A percentile compares a stretch with the other conserved stretches of the same genome.
Conservation (phyloP, 805 yeast genomes). For the Metschnikowia santaceciliae region DNA sequence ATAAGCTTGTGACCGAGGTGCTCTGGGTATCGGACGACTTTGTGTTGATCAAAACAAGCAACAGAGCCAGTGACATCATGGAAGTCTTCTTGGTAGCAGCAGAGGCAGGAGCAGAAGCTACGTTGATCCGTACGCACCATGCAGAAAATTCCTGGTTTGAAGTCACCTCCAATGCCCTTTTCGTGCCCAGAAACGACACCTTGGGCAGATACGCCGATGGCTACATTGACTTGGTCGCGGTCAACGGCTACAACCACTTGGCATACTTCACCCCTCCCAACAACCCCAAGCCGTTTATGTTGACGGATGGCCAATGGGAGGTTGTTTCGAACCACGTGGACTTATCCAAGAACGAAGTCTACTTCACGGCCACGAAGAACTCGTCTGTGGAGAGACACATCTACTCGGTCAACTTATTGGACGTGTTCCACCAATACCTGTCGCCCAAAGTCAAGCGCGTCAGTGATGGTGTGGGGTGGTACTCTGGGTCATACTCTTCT, state of each 20-base stretch:
- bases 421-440: conserved; percentile 36
- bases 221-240: conserved; percentile 72
- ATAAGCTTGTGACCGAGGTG: conserved; percentile 52
- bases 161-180: conserved; percentile 32
- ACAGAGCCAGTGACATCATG: conserved; percentile 55
- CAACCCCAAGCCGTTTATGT: conserved; percentile 41
- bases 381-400: conserved; percentile 83
- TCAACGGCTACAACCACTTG: conserved; percentile 65
- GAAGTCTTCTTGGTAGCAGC: conserved; percentile 46
- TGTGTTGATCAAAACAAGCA: conserved; percentile 57
- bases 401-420: conserved; percentile 57
- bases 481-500: conserved; percentile 67
- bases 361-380: conserved; percentile 68
- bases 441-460: conserved; percentile 28
- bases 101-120: conserved; percentile 20
- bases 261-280: conserved; percentile 77
- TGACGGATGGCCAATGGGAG: conserved; percentile 82
- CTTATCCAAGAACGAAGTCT: conserved; percentile 42
- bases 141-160: conserved; percentile 62
- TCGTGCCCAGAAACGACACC: conserved; percentile 33
- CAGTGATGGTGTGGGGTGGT: conserved; percentile 50
- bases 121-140: conserved; percentile 41
- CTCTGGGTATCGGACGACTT: conserved; percentile 51
- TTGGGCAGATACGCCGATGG: conserved; percentile 46
- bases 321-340: conserved; percentile 46